These are phyloP conservation scores for Holtermanniella nyarrowii DNA, from an alignment of 768 basidiomycete species.

Conservation along the genomic window DNA sequence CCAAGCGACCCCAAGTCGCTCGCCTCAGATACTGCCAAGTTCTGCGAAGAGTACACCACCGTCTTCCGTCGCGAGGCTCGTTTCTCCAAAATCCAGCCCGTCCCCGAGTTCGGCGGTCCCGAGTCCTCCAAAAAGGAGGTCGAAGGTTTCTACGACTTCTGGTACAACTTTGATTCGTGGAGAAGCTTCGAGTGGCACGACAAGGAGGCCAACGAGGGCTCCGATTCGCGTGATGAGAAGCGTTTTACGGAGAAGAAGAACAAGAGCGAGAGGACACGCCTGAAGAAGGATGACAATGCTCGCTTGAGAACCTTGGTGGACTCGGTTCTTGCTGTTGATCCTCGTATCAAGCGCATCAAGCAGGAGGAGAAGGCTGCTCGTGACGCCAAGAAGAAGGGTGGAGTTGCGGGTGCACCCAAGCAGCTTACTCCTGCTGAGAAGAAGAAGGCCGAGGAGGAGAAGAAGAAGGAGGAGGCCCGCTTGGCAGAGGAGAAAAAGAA, in stretches of 20 bases:
- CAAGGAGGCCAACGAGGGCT: constrained; percentile 97
- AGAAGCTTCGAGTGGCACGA: constrained; percentile 94
- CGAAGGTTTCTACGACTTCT: constrained; percentile 93
- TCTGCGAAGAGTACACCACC: constrained; percentile 65
- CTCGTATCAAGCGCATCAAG: constrained; percentile 94
- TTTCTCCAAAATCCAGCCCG: constrained; percentile 75
- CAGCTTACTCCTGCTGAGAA: constrained; percentile 43
- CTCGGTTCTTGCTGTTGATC: constrained; percentile 67
- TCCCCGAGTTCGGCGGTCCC: constrained; percentile 63
- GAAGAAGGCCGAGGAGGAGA: constrained; percentile 48
- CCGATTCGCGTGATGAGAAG: constrained; percentile 97
- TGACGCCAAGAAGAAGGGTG: constrained; percentile 73
- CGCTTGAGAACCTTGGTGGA: constrained; percentile 81
- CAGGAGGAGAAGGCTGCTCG: constrained; percentile 89
- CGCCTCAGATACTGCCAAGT: constrained; percentile 47
- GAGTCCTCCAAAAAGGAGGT: constrained; percentile 70
- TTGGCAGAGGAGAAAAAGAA: constrained; percentile 59
- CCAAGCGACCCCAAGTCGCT: constrained; percentile 44
- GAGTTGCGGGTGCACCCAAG: constrained; percentile 25
- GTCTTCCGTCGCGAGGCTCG: constrained; percentile 85
- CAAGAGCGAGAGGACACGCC: constrained; percentile 85
- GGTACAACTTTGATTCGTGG: constrained; percentile 99
- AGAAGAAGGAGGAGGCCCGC: constrained; percentile 51
- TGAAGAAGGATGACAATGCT: constrained; percentile 95
- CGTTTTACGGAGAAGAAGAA: constrained; percentile 99